Conservation (phyloP, 768 basidiomycete species). For the Suillus tomentosus region DNA sequence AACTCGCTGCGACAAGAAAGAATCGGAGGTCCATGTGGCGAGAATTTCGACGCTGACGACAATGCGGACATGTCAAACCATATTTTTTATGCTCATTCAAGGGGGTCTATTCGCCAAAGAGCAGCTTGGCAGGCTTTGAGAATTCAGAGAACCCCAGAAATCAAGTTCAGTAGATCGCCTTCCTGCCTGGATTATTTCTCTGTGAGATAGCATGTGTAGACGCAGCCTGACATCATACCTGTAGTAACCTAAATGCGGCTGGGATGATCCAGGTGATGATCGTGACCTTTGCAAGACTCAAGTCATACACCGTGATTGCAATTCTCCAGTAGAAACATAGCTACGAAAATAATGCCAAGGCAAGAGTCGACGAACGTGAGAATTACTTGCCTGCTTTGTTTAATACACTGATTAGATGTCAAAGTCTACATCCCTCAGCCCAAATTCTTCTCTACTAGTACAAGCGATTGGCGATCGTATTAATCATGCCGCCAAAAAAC, state of each 20-base stretch:
- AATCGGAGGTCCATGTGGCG: neutral
- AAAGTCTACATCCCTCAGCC: neutral
- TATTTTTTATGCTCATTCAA: constrained; percentile 19
- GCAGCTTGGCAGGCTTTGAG: constrained; percentile 20
- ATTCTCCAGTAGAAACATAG: neutral
- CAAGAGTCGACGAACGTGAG: neutral
- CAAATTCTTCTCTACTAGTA: constrained; percentile 1
- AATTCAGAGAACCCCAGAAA: constrained; percentile 32
- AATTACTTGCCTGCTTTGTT: neutral
- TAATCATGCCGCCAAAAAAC: constrained; percentile 53
- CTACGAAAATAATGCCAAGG: neutral
- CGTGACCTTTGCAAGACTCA: constrained; percentile 41
- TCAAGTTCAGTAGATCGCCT: constrained; percentile 35
- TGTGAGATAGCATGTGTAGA: constrained; percentile 30
- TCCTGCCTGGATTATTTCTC: constrained; percentile 36
- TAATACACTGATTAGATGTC: neutral
- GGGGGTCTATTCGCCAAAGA: constrained; percentile 27
- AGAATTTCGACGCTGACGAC: neutral
- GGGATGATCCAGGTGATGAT: constrained; percentile 21
- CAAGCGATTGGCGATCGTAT: constrained; percentile 7
- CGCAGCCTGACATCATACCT: constrained; percentile 15
- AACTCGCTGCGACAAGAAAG: constrained; percentile 13
- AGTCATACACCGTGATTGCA: constrained; percentile 20
- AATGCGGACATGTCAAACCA: constrained; percentile 14
- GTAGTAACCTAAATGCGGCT: constrained; percentile 5